A percentile compares a stretch with the other conserved stretches of the same genome.
Evolutionary conservation across 306 rosid species (phyloP).

Genomic region (Pueraria montana): DNA sequence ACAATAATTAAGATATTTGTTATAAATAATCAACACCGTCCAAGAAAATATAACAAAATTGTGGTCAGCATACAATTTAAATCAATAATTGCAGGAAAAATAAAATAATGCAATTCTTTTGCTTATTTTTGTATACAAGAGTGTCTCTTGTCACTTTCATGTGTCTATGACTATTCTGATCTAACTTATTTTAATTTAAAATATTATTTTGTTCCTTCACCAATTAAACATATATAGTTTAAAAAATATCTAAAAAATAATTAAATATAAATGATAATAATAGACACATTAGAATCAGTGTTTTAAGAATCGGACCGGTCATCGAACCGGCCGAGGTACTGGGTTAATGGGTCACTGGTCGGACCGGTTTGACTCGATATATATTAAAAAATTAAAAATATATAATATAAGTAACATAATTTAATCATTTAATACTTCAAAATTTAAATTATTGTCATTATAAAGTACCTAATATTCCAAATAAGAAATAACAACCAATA

Average conservation of each 20-base stretch:
- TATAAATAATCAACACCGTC: neutral
- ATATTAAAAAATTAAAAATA: no score
- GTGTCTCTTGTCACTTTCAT: conserved; percentile 17
- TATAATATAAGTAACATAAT: no score
- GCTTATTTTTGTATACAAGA: neutral
- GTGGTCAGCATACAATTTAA: neutral
- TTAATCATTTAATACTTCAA: no score
- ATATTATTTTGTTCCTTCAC: neutral
- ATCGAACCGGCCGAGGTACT: no score
- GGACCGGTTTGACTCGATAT: no score
- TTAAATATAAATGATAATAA: neutral
- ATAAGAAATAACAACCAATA: no score
- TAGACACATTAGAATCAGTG: neutral
- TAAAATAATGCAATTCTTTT: neutral
- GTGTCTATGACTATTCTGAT: neutral
- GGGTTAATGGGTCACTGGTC: no score
- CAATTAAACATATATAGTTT: neutral
- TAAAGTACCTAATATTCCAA: no score
- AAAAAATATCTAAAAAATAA: neutral
- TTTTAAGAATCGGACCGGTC: no score
- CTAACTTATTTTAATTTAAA: neutral
- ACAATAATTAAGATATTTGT: neutral
- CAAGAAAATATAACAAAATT: neutral
- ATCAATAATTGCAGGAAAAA: neutral
- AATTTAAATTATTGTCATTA: no score